phyloP scores from a whole-genome alignment of 2,329 filamentous ascomycete genomes.

The Phyllosticta citrichinensis region DNA sequence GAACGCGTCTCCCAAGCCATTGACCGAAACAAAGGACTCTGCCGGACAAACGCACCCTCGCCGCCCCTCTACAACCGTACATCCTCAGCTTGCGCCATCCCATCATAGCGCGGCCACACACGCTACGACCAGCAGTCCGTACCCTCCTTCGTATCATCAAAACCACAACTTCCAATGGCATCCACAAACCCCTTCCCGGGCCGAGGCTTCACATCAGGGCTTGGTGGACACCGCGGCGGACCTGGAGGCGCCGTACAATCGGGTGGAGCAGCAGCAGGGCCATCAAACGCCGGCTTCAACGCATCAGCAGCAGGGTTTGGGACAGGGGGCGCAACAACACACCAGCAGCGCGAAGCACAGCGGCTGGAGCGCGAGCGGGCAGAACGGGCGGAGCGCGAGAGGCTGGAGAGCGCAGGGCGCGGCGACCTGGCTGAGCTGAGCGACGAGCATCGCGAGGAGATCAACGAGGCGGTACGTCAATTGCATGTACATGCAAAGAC shows the following conservation, averaged over 20 bases:
- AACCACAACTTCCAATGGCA: constrained; percentile 18
- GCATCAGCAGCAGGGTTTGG: constrained; percentile 28
- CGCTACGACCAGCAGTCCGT: constrained; percentile 10
- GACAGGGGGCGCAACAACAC: constrained; percentile 32
- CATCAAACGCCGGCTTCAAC: constrained; percentile 18
- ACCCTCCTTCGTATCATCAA: constrained; percentile 38
- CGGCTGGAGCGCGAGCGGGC: constrained; percentile 31
- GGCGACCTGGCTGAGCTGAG: constrained; percentile 49
- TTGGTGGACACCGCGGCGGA: constrained; percentile 33
- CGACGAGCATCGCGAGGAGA: constrained; percentile 87
- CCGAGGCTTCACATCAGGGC: constrained; percentile 39
- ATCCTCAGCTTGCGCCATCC: background rate
- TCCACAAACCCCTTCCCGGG: constrained; percentile 3
- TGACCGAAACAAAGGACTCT: background rate
- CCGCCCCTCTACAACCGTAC: background rate
- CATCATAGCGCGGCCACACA: constrained; percentile 8
- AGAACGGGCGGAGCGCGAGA: constrained; percentile 32
- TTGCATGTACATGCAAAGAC: background rate
- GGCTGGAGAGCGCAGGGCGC: constrained; percentile 37
- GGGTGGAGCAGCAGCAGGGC: background rate
- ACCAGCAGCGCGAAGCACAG: constrained; percentile 30
- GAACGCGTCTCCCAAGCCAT: constrained; percentile 8
- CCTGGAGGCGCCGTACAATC: constrained; percentile 4
- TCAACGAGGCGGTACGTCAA: constrained; percentile 74
- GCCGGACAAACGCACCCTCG: background rate